Evolutionary conservation across 495 filamentous ascomycete genomes (phyloP), one percentile per base, ranked within the genome.

Genomic region (Aspergillus sclerotiicarbonarius): DNA sequence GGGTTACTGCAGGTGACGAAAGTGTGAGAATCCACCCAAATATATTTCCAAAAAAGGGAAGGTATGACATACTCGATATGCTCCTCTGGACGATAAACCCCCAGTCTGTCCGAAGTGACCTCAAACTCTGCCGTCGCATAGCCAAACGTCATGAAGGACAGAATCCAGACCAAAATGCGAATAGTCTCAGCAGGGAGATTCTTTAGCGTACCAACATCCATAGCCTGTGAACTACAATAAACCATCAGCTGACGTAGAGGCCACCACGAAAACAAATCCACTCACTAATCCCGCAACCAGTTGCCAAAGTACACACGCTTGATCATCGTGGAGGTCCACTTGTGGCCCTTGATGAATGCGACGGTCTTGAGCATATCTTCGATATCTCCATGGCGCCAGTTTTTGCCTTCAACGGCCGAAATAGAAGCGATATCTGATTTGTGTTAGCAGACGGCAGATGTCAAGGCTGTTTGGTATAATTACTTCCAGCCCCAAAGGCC

Each of bases 81-180:
- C 67, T 98, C 94, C 66, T 98, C 94, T 0, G 94, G 92, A 12
- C 94, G 82, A 67, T 98, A 98, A 57, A 91, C 88, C 8, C 94
- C 94, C 8, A 98, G 80, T 8, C 94, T 80, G 41, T 97, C 92
- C 4, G 88, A 82, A 5, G 94, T 98, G 47, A 98, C 94, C 68
- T 98, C 94, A 67, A 96, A 98, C 68, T 98, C 94, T 15, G 80
- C 89, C 0, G 94, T 98, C n/a, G 92, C 94, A 77, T 96, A 98
- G 19, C 94, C 94, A 72, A 96, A 94, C 51, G 85, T 87, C 76
- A 97, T 84, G 73, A 97, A 96, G 2, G 90, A 90, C 25, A 97
- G 81, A 54, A 96, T 82, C 92, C 92, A 97, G 57, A 88, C 90
- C 18, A 98, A 71, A 52, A 98, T 85, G 13, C 94, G 82, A 62